Base-by-base conservation (phyloP, 495 filamentous ascomycete genomes). In the Penicillium goetzii region DNA sequence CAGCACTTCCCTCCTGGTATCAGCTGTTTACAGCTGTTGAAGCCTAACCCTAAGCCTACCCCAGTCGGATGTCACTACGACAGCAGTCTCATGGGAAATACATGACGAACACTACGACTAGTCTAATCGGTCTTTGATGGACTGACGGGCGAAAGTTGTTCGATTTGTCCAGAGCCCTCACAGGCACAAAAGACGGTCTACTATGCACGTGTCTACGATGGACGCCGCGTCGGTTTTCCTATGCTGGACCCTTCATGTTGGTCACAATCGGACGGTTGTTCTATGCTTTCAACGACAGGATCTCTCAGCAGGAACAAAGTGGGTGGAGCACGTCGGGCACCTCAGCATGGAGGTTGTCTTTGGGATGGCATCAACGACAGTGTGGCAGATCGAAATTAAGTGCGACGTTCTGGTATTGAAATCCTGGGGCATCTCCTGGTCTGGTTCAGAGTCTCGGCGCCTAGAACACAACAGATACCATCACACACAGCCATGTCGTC, bases 221-320 rank as follows among this genome's bases (percentile, higher is more conserved):
- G 75, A 66, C 67, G 67, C 69, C 72, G 77, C 78, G 80, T 82
- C 80, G 70, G 79, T 79, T 75, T 65, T 64, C 75, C 71, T 47
- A 78, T 77, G 80, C 80, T 81, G 80, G 76, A 66, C 56, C 57
- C 63, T 68, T 70, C 69, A 75, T 78, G 76, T 69, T 68, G 74
- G 75, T 80, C 75, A 74, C 55, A 56, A 69, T 40, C 38, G 76
- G 76, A 78, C 72, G 71, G 72, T 72, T 51, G 63, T 33, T 61
- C 69, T 75, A 71, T 75, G 73, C 70, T 61, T 65, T 32, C 64
- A 66, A 66, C 52, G 63, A 52, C 51, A 60, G 43, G 62, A 61
- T 56, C 51, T 32, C 36, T 54, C 57, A 63, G 56, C 66, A 73
- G 74, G 77, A 67, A n/a, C 26, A 76, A 71, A 63, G 64, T 56